phyloP scores from a whole-genome alignment of 2,329 filamentous ascomycete genomes.

The Aspergillus amoenus region DNA sequence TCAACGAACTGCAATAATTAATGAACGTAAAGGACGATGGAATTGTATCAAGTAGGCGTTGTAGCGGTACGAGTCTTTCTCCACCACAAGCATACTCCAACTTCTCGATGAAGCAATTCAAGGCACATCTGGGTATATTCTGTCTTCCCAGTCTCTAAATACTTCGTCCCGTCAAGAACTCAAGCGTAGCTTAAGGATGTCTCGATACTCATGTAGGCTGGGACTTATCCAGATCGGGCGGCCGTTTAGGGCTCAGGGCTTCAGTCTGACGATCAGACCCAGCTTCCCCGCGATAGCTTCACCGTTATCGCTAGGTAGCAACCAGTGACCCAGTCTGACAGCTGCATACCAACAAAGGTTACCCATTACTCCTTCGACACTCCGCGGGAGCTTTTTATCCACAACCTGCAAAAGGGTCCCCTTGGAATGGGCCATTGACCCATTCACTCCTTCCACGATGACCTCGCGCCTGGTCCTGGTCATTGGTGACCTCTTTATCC shows the following conservation, averaged over 20 bases:
- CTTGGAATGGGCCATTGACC: constrained; percentile 32
- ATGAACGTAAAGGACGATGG: background rate
- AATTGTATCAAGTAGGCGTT: background rate
- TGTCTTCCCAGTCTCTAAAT: background rate
- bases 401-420: background rate
- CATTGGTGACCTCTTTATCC: constrained; percentile 91
- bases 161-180: background rate
- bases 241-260: constrained; percentile 19
- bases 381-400: background rate
- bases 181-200: background rate
- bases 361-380: constrained; percentile 2
- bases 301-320: constrained; percentile 12
- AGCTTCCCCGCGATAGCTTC: constrained; percentile 24
- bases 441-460: constrained; percentile 44
- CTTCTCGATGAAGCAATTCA: background rate
- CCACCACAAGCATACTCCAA: background rate
- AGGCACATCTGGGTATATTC: background rate
- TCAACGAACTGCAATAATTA: background rate
- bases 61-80: background rate
- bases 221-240: background rate
- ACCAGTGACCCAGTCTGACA: background rate
- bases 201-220: background rate
- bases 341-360: constrained; percentile 6
- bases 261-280: constrained; percentile 1
- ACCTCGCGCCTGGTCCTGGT: constrained; percentile 89